Evolutionary conservation across 768 basidiomycete genomes (phyloP).

Genomic region (Boletus barrowsii): DNA sequence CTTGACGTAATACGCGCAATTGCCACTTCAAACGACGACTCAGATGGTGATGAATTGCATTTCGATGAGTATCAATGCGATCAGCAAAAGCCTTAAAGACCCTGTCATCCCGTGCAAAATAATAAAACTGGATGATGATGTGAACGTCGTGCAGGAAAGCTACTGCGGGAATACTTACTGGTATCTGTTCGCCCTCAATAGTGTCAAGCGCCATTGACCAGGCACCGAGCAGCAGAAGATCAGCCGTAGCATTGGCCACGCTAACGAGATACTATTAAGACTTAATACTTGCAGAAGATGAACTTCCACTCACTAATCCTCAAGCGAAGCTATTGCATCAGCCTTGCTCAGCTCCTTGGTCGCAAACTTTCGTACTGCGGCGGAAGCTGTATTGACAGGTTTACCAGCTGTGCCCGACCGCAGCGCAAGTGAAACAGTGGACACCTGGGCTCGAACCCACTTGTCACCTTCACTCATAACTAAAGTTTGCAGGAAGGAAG

Average conservation of each 20-base stretch:
- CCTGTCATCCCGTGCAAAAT: constrained; percentile 91
- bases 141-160: neutral
- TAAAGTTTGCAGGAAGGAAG: constrained; percentile 90
- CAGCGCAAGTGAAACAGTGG: constrained; percentile 67
- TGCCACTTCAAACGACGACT: constrained; percentile 69
- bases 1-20: constrained; percentile 56
- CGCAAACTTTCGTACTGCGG: constrained; percentile 81
- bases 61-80: constrained; percentile 37
- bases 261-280: constrained; percentile 35
- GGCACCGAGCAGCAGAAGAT: constrained; percentile 76
- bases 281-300: neutral
- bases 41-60: constrained; percentile 45
- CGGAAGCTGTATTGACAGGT: constrained; percentile 73
- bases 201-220: constrained; percentile 67
- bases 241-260: constrained; percentile 85
- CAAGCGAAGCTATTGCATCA: constrained; percentile 73
- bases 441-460: constrained; percentile 76
- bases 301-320: constrained; percentile 77
- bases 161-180: constrained; percentile 45
- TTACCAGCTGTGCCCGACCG: constrained; percentile 62
- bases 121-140: constrained; percentile 52
- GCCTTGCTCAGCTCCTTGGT: constrained; percentile 82
- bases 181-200: constrained; percentile 63
- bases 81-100: constrained; percentile 68
- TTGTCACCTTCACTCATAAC: constrained; percentile 96